Evolutionary conservation across 805 yeast species (phyloP), one percentile per base, ranked within the genome.

Genomic region (Kregervanrija fluxuum): DNA sequence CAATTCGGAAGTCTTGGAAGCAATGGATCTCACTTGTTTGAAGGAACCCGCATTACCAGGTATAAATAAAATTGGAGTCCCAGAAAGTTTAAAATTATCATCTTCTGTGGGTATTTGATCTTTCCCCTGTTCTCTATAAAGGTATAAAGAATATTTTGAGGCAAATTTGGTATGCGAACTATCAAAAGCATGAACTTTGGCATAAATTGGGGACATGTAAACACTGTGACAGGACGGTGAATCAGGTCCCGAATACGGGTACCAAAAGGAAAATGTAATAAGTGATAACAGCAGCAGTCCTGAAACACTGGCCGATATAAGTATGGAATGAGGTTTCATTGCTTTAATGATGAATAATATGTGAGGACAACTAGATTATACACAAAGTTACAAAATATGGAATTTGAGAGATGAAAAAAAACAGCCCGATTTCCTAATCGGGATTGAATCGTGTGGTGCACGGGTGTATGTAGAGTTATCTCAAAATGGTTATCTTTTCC

Each of bases 21-120:
- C 98, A n/a, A 91, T 75, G 1, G 96, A 86, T 42, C 99, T 70
- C 9, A 78, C 95, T 62, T 93, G 99, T 51, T 79, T 77, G 61
- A 79, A 89, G 45, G 95, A 82, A 1, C 99, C 99, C 0, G 99
- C 99, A 59, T 95, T 93, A 0, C 99, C 99, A 1, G 99, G 99
- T 35, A 95, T 84, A 62, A 93, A 93, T 12, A 93, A 66, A 1
- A 88, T 89, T 0, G 99, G 99, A 1, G 85, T 74, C 0, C 98
- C 98, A 44, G 69, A 72, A 14, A 75, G 51, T 30, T 54, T 47
- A 10, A 61, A 49, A 5, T 51, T 38, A 30, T 73, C 65, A 16
- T 62, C 60, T 43, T 47, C 64, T 51, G 56, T 64, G 0, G 95
- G 91, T 4, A 72, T 59, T 3, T 58, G 57, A 56, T 84, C 91